These are phyloP conservation scores for Venturia pyrina DNA, from an alignment of 2,329 filamentous ascomycete genomes.

Conservation along the genomic window DNA sequence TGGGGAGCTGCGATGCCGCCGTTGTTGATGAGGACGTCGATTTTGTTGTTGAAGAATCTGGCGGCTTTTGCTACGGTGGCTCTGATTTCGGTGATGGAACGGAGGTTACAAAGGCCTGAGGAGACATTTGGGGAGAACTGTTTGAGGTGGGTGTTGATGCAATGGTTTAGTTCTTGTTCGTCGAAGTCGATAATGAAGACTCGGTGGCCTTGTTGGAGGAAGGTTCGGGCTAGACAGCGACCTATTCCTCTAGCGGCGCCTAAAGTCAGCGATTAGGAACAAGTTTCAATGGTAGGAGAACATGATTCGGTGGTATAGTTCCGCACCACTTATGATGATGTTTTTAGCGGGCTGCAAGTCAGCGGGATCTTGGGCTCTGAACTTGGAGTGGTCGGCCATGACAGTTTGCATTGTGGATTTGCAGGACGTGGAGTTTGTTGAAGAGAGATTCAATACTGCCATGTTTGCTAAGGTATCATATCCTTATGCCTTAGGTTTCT, in stretches of 20 bases:
- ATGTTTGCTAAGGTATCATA: no score
- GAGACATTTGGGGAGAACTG: conserved; percentile 23
- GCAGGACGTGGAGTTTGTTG: no score
- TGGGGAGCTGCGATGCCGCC: conserved; percentile 26
- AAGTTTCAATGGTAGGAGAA: no score
- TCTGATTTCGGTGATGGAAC: conserved; percentile 32
- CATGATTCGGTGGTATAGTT: not conserved
- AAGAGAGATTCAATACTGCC: no score
- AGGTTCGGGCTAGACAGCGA: conserved; percentile 33
- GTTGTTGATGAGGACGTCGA: conserved; percentile 31
- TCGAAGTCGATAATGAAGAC: conserved; percentile 28
- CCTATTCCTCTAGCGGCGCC: conserved; percentile 38
- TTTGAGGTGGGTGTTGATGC: conserved; percentile 24
- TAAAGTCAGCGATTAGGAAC: not conserved
- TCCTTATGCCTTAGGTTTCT: not conserved
- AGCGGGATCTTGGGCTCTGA: not conserved
- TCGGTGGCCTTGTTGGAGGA: conserved; percentile 31
- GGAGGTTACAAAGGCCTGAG: conserved; percentile 35
- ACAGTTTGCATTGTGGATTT: not conserved
- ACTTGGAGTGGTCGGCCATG: conserved; percentile 6
- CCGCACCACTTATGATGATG: conserved; percentile 28
- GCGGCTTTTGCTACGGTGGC: conserved; percentile 31
- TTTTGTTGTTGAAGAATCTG: conserved; percentile 31
- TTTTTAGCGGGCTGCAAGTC: conserved; percentile 17
- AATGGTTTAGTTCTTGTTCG: conserved; percentile 26